A percentile compares a stretch with the other conserved stretches of the same genome.
phyloP scores from a whole-genome alignment of 108 stramenopile genomes.

The Schizochytrium sp. region DNA sequence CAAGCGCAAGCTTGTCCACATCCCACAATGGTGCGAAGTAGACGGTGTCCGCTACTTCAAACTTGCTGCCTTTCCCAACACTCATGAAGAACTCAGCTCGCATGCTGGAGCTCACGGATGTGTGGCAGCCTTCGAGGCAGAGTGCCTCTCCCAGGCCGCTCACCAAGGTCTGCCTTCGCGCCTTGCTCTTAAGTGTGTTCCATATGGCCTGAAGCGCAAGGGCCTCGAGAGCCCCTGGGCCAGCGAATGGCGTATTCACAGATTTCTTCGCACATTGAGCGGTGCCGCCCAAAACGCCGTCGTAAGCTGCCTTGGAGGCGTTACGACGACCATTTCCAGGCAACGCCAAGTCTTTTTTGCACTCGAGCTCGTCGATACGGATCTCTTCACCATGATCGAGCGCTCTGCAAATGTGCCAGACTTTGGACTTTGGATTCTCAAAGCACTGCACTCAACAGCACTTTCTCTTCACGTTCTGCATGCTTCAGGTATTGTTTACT shows the following conservation, averaged over 20 bases:
- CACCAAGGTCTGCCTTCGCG: neutral
- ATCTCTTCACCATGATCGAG: conserved; percentile 61
- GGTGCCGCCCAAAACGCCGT: neutral
- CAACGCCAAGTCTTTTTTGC: conserved; percentile 48
- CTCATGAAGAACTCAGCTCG: conserved; percentile 38
- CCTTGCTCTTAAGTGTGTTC: conserved; percentile 37
- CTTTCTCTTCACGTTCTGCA: conserved; percentile 35
- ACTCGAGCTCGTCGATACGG: conserved; percentile 58
- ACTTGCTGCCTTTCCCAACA: conserved; percentile 50
- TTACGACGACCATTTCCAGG: neutral
- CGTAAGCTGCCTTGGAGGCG: conserved; percentile 57
- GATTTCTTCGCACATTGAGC: conserved; percentile 4
- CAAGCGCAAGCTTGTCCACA: conserved; percentile 38
- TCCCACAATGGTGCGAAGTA: conserved; percentile 23
- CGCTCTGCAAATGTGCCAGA: conserved; percentile 33
- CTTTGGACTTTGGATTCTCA: conserved; percentile 45
- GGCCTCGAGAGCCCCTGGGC: conserved; percentile 54
- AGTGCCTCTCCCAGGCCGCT: neutral
- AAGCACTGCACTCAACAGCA: conserved; percentile 19
- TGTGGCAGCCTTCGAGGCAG: conserved; percentile 32
- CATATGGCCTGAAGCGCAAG: conserved; percentile 36
- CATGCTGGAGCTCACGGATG: conserved; percentile 55
- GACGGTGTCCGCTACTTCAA: conserved; percentile 53
- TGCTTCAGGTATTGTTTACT: conserved; percentile 39
- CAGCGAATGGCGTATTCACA: conserved; percentile 59